Percentiles rank a stretch among this genome's conserved stretches.
Conservation (phyloP, 257 asterid genomes). For the Catharanthus roseus region DNA sequence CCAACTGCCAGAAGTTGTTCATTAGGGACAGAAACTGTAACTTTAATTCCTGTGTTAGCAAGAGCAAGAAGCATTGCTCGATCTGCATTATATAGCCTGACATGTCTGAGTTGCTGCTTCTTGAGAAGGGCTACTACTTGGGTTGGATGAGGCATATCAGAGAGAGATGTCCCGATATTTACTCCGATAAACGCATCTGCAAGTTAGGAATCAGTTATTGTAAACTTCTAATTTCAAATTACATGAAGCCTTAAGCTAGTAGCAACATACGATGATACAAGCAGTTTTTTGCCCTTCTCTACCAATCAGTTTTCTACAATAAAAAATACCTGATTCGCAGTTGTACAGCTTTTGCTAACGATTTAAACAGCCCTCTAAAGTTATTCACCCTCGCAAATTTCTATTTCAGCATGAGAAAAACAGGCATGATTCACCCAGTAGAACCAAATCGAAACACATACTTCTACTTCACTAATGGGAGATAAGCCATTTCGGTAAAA, state of each 20-base stretch:
- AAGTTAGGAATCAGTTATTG: slow-evolving; percentile 6
- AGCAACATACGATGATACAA: background rate
- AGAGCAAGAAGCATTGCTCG: slow-evolving; percentile 85
- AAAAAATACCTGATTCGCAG: background rate
- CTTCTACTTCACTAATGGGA: background rate
- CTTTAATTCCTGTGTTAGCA: slow-evolving; percentile 70
- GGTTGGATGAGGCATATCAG: slow-evolving; percentile 86
- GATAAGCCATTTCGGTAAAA: background rate
- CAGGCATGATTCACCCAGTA: background rate
- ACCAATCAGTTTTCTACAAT: background rate
- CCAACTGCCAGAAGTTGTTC: slow-evolving; percentile 71
- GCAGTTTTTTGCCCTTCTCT: background rate
- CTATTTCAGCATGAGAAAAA: background rate
- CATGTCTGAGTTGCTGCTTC: slow-evolving; percentile 59
- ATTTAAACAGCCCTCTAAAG: background rate
- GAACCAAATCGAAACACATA: background rate
- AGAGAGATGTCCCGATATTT: slow-evolving; percentile 69
- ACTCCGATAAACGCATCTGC: slow-evolving; percentile 70
- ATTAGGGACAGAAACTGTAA: slow-evolving; percentile 60
- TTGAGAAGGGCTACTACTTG: slow-evolving; percentile 81
- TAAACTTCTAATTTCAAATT: background rate
- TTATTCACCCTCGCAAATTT: background rate
- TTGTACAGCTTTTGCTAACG: background rate
- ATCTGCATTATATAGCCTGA: slow-evolving; percentile 64
- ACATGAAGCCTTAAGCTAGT: background rate